Evolutionary conservation across 139 green algal species (phyloP), one percentile per base, ranked within the genome.

Genomic region (Coccomyxa sp.): DNA sequence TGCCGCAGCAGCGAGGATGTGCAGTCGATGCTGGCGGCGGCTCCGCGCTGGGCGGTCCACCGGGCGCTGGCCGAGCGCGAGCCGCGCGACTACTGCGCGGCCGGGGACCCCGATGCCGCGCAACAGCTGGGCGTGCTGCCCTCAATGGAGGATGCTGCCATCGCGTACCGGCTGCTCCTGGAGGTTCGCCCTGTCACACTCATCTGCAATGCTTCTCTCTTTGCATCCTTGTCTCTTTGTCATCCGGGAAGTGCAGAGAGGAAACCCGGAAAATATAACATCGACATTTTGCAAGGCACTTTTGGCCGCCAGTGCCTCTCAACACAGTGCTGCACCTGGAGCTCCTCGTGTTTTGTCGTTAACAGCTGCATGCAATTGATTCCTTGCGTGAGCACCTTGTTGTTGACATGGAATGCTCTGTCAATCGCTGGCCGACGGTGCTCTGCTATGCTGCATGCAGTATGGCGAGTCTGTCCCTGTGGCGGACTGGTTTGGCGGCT

Each of bases 401-500:
- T n/a, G n/a, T 51, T 51, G 38, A 51, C 7, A 7, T 51, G 38
- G 38, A 51, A 51, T 11, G 38, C 7, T 3, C 7, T 51, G 38
- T 51, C 38, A 51, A 51, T 11, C 38, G 3, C 38, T 51, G 3
- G 38, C 38, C 7, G 38, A 51, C 7, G 7, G 38, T 7, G 7
- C 38, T 51, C 38, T 51, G 3, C 38, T 51, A n/a, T 68, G 45
- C 58, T 77, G 30, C 21, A 15, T 81, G 84, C 82, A 90, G 87
- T 86, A 92, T 82, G 79, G 78, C 15, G 68, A 79, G 38, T 84
- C 78, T 21, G 67, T 82, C 51, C 85, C 89, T 67, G 81, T 92
- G 81, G 88, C 85, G 13, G 89, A 92, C 74, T 92, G 89, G 89
- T 92, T 89, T 68, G 31, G 77, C 17, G 67, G 81, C 51, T 92